Evolutionary conservation across 345 rosid genomes (phyloP).

Genomic region (Triadica sebifera): DNA sequence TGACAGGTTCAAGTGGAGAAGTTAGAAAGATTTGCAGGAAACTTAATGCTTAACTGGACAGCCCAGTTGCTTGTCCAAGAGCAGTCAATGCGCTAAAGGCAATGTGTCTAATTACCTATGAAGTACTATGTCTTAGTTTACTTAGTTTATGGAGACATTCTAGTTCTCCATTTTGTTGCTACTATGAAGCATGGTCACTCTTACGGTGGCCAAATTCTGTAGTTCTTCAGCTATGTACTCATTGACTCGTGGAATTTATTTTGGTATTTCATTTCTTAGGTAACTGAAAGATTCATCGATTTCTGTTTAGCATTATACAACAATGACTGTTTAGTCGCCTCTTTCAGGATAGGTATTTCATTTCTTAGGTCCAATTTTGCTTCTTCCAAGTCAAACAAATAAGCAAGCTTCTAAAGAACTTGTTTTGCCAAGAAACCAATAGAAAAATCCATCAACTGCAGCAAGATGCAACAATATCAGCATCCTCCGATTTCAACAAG

Average conservation of each 20-base stretch:
- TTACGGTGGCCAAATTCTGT: background rate
- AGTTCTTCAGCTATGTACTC: background rate
- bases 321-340: background rate
- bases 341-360: too few relatives aligned
- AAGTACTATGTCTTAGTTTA: background rate
- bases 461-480: background rate
- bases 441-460: background rate
- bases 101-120: background rate
- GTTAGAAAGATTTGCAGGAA: slow-evolving; percentile 76
- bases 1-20: slow-evolving; percentile 79
- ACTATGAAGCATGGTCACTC: background rate
- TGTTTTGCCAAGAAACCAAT: slow-evolving; percentile 1
- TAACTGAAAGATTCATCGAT: background rate
- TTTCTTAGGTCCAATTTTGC: background rate
- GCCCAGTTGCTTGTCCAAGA: background rate
- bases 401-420: slow-evolving; percentile 12
- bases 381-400: slow-evolving; percentile 4
- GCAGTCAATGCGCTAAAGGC: too few relatives aligned
- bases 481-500: slow-evolving; percentile 2
- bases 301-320: background rate
- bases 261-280: background rate
- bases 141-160: background rate
- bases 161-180: background rate
- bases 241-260: background rate
- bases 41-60: slow-evolving; percentile 43